These are phyloP conservation scores for Anthracocystis walkeri DNA, from an alignment of 1,284 basidiomycete species.

Conservation along the genomic window DNA sequence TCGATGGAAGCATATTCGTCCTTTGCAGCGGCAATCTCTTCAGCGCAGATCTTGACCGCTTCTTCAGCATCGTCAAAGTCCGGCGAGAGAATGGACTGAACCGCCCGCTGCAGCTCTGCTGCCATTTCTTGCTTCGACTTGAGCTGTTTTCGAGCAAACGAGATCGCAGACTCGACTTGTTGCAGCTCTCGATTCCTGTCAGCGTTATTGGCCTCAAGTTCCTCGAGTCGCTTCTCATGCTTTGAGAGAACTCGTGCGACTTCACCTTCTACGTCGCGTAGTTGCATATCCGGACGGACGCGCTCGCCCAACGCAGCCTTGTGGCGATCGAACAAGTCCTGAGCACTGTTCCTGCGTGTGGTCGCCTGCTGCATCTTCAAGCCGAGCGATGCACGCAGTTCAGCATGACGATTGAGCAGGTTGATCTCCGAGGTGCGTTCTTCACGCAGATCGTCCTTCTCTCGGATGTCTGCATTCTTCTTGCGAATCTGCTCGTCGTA, in stretches of 20 bases:
- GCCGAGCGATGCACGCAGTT: conserved; percentile 82
- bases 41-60: conserved; percentile 75
- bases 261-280: conserved; percentile 79
- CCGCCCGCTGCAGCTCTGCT: conserved; percentile 70
- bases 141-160: conserved; percentile 71
- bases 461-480: conserved; percentile 74
- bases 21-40: conserved; percentile 71
- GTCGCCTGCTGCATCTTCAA: conserved; percentile 73
- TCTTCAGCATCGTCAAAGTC: conserved; percentile 72
- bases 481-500: conserved; percentile 80
- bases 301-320: conserved; percentile 77
- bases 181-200: conserved; percentile 49
- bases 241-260: conserved; percentile 73
- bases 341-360: conserved; percentile 27
- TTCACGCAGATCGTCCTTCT: conserved; percentile 80
- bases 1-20: conserved; percentile 67
- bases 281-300: conserved; percentile 75
- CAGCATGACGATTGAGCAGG: conserved; percentile 82
- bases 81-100: conserved; percentile 72
- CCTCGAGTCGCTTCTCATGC: conserved; percentile 49
- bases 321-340: conserved; percentile 69
- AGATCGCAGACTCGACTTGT: conserved; percentile 56
- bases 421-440: conserved; percentile 80
- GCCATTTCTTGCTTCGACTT: conserved; percentile 73
- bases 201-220: conserved; percentile 38